phyloP scores from a whole-genome alignment of 1,284 basidiomycete species.

The Blastosporella zonata region DNA sequence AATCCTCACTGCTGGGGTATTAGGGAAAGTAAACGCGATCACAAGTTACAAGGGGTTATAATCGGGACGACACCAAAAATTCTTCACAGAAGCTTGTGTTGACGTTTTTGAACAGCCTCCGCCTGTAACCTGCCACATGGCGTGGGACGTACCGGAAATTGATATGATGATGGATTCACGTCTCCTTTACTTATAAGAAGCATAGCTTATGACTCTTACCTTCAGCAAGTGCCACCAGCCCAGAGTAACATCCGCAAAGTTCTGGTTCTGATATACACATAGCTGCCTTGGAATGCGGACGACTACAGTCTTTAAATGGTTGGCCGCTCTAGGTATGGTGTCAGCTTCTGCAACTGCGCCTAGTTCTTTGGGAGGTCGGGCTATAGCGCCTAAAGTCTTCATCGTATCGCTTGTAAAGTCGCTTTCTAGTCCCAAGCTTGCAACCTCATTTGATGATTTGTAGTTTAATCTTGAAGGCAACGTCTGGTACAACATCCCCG shows the following conservation, averaged over 20 bases:
- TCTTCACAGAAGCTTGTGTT: too few species aligned
- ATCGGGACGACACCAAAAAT: too few species aligned
- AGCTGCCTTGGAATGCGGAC: not conserved
- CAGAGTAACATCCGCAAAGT: not conserved
- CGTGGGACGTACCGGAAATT: too few species aligned
- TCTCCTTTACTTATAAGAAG: too few species aligned
- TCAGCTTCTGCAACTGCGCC: not conserved
- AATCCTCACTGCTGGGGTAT: too few species aligned
- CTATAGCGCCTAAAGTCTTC: conserved; percentile 5
- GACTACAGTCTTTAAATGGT: not conserved
- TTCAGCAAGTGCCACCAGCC: not conserved
- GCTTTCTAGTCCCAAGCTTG: not conserved
- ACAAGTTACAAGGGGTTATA: too few species aligned
- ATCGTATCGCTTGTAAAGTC: conserved; percentile 2
- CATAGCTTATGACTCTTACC: not conserved
- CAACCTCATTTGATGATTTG: not conserved
- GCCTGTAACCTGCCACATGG: too few species aligned
- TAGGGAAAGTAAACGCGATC: too few species aligned
- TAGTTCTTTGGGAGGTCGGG: not conserved
- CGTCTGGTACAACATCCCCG: conserved; percentile 8
- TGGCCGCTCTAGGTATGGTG: not conserved
- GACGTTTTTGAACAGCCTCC: too few species aligned
- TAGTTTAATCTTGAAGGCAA: conserved; percentile 5
- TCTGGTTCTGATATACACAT: not conserved
- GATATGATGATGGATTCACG: too few species aligned